Evolutionary conservation across 2,329 filamentous ascomycete species (phyloP).

Genomic region (Boeremia lycopersici): DNA sequence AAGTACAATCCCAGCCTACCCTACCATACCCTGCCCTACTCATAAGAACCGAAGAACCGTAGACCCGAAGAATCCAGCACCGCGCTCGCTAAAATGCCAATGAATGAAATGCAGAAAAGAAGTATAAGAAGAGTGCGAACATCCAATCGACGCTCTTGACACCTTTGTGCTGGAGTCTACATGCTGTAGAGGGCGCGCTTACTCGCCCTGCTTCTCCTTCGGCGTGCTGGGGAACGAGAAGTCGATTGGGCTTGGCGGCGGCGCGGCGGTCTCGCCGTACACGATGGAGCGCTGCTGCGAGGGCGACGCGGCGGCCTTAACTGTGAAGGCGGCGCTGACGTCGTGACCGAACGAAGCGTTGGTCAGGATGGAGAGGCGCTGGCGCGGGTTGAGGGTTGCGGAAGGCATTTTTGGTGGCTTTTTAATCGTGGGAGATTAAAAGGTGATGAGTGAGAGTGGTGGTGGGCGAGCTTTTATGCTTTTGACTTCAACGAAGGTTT

Average conservation of each 20-base stretch:
- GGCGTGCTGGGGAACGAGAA: slow-evolving; percentile 48
- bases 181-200: slow-evolving; percentile 3
- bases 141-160: no score
- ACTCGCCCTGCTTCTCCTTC: slow-evolving; percentile 29
- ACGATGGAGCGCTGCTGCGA: slow-evolving; percentile 29
- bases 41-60: no score
- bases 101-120: background rate
- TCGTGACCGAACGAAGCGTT: slow-evolving; percentile 50
- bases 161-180: background rate
- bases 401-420: slow-evolving; percentile 33
- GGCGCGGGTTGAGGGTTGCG: slow-evolving; percentile 43
- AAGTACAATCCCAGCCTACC: background rate
- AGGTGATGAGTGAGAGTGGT: slow-evolving; percentile 7
- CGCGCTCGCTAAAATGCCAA: slow-evolving; percentile 6
- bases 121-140: background rate
- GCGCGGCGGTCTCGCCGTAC: slow-evolving; percentile 48
- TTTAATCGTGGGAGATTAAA: background rate
- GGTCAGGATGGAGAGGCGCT: slow-evolving; percentile 51
- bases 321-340: slow-evolving; percentile 48
- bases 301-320: slow-evolving; percentile 48
- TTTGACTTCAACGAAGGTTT: background rate
- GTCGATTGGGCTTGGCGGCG: slow-evolving; percentile 50
- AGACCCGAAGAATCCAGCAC: background rate
- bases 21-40: background rate
- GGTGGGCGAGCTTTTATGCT: background rate